phyloP scores from a whole-genome alignment of 352 stramenopile genomes.

The Globisporangium iwayamae region DNA sequence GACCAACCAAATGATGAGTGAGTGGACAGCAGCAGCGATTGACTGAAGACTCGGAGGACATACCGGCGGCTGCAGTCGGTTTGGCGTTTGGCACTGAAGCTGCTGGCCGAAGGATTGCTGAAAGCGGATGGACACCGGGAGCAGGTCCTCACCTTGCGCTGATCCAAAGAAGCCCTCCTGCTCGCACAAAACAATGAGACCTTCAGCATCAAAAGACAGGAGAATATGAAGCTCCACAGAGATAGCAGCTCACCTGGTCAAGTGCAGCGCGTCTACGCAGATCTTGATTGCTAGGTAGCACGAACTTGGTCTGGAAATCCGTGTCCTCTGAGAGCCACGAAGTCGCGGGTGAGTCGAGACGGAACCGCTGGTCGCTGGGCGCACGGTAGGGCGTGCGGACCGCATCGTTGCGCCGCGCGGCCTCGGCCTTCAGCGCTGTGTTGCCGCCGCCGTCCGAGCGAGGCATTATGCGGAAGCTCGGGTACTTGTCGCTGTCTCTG shows the following conservation, averaged over 20 bases:
- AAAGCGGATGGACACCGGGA: slow-evolving; percentile 29
- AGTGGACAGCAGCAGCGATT: not conserved
- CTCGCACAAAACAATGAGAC: not conserved
- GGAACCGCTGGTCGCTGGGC: slow-evolving; percentile 45
- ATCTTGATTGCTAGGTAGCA: slow-evolving; percentile 59
- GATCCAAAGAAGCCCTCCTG: slow-evolving; percentile 49
- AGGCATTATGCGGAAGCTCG: slow-evolving; percentile 26
- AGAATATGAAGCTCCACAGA: not conserved
- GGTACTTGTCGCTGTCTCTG: slow-evolving; percentile 20
- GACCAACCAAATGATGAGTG: not conserved
- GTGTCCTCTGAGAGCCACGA: slow-evolving; percentile 16
- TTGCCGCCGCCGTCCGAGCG: slow-evolving; percentile 21
- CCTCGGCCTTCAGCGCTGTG: slow-evolving; percentile 30
- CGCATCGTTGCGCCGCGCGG: slow-evolving; percentile 42
- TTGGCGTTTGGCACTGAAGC: slow-evolving; percentile 8
- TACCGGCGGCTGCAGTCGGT: not conserved
- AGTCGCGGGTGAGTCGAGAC: slow-evolving; percentile 25
- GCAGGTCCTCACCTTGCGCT: slow-evolving; percentile 30
- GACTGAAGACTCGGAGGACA: too few relatives aligned
- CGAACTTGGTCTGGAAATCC: slow-evolving; percentile 74
- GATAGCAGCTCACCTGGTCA: slow-evolving; percentile 35
- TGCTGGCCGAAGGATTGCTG: slow-evolving; percentile 18
- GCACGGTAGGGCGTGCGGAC: slow-evolving; percentile 41
- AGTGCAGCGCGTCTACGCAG: slow-evolving; percentile 42
- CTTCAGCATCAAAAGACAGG: not conserved